Evolutionary conservation across 345 rosid genomes (phyloP), one percentile per base, ranked within the genome.

Genomic region (Heritiera littoralis): DNA sequence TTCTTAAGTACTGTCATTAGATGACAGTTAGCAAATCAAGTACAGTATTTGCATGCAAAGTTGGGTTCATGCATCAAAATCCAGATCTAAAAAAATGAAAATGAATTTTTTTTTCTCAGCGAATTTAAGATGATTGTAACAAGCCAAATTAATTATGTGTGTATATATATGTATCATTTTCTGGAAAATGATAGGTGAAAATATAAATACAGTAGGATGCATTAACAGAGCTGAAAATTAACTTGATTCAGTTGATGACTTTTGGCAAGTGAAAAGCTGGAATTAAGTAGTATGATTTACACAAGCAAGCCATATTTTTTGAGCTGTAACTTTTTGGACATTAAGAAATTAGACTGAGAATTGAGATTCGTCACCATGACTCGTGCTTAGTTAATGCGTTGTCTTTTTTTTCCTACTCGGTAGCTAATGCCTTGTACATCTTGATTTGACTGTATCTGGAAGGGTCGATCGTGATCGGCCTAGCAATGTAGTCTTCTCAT

Each of bases 341-440:
- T 8, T 11, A 30, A 11, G 41, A 63, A 11, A 15, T 40, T 4
- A 15, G 17, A 15, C 40, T 66, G 6, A 18, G 49, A 40, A 12
- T 12, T 64, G 68, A 64, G 43, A 64, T 35, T 65, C 46, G 13
- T 41, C 71, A 66, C 23, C 23, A 41, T 66, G 71, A 66, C 40
- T 38, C 28, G 5, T 66, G 71, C 71, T 66, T 66, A 30, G 66
- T 17, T 63, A 52, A 51, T 72, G 40, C 8, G 6, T 3, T 51
- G 60, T 71, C 38, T 35, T 35, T 35, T 35, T 3, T 35, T 35
- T 35, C 3, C 28, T 23, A 23, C 28, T 23, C 28, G 28, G 28
- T 23, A 23, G 28, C 28, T 23, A 23, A 23, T 23, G 28, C 28
- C 28, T 23, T 23, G 28, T 23, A 23, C 28, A 38, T 41, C 56